These are phyloP conservation scores for Tetracladium setigerum DNA, from an alignment of 495 filamentous ascomycete genomes.

Conservation along the genomic window DNA sequence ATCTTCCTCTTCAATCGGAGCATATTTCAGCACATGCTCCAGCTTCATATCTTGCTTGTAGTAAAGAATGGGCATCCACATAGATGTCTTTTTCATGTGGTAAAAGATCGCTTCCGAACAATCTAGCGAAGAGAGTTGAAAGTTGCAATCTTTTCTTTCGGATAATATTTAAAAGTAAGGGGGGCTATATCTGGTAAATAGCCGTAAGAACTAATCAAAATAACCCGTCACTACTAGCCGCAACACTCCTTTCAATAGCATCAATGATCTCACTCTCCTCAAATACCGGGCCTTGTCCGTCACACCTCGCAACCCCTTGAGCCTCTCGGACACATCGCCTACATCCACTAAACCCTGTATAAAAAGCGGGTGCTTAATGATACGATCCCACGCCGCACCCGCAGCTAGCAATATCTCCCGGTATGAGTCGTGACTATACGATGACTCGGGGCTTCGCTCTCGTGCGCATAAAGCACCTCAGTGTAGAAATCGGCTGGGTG, in stretches of 20 bases:
- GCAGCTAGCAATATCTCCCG: conserved; percentile 73
- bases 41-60: too few relatives aligned
- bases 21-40: too few relatives aligned
- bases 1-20: too few relatives aligned
- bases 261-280: conserved; percentile 63
- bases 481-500: conserved; percentile 64
- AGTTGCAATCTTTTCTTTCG: too few relatives aligned
- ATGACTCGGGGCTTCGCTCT: conserved; percentile 56
- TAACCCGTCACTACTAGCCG: conserved; percentile 65
- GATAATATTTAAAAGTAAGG: too few relatives aligned
- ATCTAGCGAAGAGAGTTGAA: too few relatives aligned
- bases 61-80: too few relatives aligned
- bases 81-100: too few relatives aligned
- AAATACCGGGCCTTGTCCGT: conserved; percentile 88
- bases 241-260: conserved; percentile 73
- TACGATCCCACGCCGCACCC: conserved; percentile 83
- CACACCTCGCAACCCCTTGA: conserved; percentile 74
- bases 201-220: too few relatives aligned
- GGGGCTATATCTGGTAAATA: too few relatives aligned
- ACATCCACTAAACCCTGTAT: conserved; percentile 80
- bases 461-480: conserved; percentile 43
- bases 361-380: conserved; percentile 75
- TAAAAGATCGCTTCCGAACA: too few relatives aligned
- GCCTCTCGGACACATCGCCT: conserved; percentile 60
- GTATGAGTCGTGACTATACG: conserved; percentile 59